Conservation (phyloP, 2,329 filamentous ascomycete species). For the Elsinoe australis region DNA sequence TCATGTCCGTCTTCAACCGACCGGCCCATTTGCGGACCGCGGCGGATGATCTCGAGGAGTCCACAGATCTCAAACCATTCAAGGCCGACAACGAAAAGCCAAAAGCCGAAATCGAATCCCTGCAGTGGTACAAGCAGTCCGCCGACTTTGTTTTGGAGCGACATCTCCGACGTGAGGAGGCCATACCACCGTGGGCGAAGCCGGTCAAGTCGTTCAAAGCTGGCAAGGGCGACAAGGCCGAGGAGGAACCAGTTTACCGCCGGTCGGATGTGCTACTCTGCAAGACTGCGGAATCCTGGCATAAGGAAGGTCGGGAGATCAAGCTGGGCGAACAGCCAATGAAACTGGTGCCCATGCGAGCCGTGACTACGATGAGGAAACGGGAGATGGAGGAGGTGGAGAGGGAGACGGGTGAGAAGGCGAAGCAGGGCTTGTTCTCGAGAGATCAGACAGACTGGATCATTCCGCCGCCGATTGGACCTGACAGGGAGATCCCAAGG, state of each 20-base stretch:
- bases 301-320: conserved; percentile 84
- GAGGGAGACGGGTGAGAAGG: conserved; percentile 70
- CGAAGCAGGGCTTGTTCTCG: conserved; percentile 78
- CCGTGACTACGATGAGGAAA: conserved; percentile 78
- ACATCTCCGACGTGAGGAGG: conserved; percentile 87
- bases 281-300: conserved; percentile 93
- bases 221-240: conserved; percentile 64
- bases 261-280: conserved; percentile 75
- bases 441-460: conserved; percentile 89
- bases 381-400: conserved; percentile 83
- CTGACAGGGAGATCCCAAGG: conserved; percentile 79
- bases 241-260: conserved; percentile 71
- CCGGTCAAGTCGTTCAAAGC: conserved; percentile 68
- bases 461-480: conserved; percentile 71
- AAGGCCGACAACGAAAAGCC: conserved; percentile 53
- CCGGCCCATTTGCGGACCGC: conserved; percentile 51
- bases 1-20: conserved; percentile 65
- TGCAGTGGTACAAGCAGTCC: conserved; percentile 83
- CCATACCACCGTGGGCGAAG: conserved; percentile 59
- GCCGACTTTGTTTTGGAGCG: conserved; percentile 77
- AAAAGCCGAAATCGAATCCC: conserved; percentile 45
- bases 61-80: conserved; percentile 64
- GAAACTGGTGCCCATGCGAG: conserved; percentile 83
- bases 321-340: conserved; percentile 63
- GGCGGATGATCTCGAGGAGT: conserved; percentile 71